A percentile compares a stretch with the other conserved stretches of the same genome.
These are phyloP conservation scores for Cynara cardunculus DNA, from an alignment of 129 eudicot species.

Conservation along the genomic window DNA sequence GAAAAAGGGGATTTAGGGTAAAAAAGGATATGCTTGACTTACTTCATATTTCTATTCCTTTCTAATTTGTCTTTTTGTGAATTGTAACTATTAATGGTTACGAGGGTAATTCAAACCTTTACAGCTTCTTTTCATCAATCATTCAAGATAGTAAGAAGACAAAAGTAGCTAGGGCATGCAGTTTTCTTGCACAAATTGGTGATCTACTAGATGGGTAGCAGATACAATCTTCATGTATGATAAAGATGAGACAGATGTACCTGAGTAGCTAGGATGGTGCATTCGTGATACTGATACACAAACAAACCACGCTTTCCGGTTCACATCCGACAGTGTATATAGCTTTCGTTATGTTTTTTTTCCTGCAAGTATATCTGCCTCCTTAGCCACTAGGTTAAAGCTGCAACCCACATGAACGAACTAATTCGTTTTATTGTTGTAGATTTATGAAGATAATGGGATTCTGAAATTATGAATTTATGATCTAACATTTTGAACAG, in stretches of 20 bases:
- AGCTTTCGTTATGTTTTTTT: not conserved
- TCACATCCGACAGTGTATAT: not conserved
- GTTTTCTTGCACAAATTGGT: slow-evolving; percentile 5
- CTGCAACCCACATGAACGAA: not conserved
- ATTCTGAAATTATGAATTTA: not conserved
- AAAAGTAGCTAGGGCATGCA: not conserved
- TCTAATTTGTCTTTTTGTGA: not conserved
- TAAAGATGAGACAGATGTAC: slow-evolving; percentile 59
- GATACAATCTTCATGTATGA: slow-evolving; percentile 44
- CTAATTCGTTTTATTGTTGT: not conserved
- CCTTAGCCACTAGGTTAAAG: not conserved
- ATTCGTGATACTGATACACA: slow-evolving; percentile 15
- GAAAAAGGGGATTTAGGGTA: not conserved
- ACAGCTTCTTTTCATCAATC: not conserved
- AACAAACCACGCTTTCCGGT: slow-evolving; percentile 28
- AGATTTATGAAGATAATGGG: not conserved
- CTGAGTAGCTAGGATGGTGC: slow-evolving; percentile 12
- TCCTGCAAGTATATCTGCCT: not conserved
- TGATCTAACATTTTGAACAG: not conserved
- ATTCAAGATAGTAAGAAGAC: not conserved
- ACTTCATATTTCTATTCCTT: not conserved
- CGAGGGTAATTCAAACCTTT: slow-evolving; percentile 14
- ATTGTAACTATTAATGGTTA: slow-evolving; percentile 7
- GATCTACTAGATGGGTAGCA: slow-evolving; percentile 29
- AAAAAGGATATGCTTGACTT: slow-evolving; percentile 6